Percentiles rank a stretch among this genome's conserved stretches.
phyloP scores from a whole-genome alignment of 345 rosid genomes.

The Eucalyptus cloeziana region DNA sequence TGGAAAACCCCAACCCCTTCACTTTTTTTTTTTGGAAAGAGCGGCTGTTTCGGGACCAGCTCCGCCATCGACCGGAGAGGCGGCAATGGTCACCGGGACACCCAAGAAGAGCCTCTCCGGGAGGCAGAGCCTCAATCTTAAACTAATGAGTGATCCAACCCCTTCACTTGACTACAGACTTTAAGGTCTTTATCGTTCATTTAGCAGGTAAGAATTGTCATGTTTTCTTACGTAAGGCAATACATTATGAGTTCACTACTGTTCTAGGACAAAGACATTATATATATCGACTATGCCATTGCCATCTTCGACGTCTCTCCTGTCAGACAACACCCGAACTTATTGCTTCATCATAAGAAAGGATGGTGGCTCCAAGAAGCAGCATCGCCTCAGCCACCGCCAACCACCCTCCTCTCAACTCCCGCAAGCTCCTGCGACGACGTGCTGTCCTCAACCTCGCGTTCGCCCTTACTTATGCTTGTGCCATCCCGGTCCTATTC shows the following conservation, averaged over 20 bases:
- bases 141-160: background rate
- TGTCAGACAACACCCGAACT: background rate
- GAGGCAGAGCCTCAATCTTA: background rate
- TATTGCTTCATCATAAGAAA: background rate
- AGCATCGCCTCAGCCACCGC: background rate
- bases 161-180: too few species aligned
- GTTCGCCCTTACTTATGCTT: slow-evolving; percentile 29
- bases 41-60: background rate
- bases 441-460: slow-evolving; percentile 24
- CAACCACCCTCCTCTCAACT: slow-evolving; percentile 16
- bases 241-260: background rate
- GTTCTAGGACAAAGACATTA: background rate
- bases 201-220: background rate
- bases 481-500: slow-evolving; percentile 38
- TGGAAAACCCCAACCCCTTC: background rate
- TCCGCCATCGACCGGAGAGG: background rate
- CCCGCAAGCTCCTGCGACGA: slow-evolving; percentile 11
- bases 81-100: background rate
- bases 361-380: background rate
- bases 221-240: background rate
- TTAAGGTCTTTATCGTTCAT: background rate
- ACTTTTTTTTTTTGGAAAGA: too few species aligned
- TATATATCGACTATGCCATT: background rate
- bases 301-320: background rate
- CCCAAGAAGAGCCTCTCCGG: background rate